phyloP scores from a whole-genome alignment of 352 stramenopile species.

The Stramenopiles sp. region DNA sequence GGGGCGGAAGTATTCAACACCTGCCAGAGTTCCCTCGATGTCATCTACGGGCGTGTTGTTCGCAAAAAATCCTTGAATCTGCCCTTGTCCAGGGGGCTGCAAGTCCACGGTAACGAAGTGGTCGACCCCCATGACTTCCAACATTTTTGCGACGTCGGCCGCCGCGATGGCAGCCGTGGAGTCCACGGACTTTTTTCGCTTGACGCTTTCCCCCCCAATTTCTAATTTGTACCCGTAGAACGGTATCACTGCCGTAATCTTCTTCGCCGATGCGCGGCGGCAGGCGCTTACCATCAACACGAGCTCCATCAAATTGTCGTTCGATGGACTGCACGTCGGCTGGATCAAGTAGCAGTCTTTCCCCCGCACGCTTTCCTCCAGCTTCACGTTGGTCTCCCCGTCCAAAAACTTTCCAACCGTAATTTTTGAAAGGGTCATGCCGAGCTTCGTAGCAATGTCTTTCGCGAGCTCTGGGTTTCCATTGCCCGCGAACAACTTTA shows the following conservation, averaged over 20 bases:
- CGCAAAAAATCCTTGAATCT: slow-evolving; percentile 66
- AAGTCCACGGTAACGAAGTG: slow-evolving; percentile 74
- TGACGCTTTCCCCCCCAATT: slow-evolving; percentile 29
- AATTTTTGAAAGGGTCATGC: slow-evolving; percentile 57
- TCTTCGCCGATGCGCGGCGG: slow-evolving; percentile 69
- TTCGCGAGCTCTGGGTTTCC: slow-evolving; percentile 65
- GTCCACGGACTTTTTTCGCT: slow-evolving; percentile 28
- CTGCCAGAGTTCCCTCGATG: slow-evolving; percentile 65
- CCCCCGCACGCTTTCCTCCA: slow-evolving; percentile 67
- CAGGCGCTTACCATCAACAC: slow-evolving; percentile 79
- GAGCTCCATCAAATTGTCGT: slow-evolving; percentile 82
- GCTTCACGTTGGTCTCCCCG: slow-evolving; percentile 69
- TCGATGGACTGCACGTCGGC: slow-evolving; percentile 64
- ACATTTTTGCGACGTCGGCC: slow-evolving; percentile 65
- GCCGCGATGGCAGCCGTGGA: slow-evolving; percentile 32
- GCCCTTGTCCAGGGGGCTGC: slow-evolving; percentile 57
- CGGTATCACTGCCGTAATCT: slow-evolving; percentile 74
- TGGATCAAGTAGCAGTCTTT: slow-evolving; percentile 85
- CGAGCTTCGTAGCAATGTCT: slow-evolving; percentile 58
- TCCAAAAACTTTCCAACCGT: slow-evolving; percentile 68
- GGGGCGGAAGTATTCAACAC: slow-evolving; percentile 67
- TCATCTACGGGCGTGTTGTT: slow-evolving; percentile 66
- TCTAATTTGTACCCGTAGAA: slow-evolving; percentile 63
- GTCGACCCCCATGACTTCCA: slow-evolving; percentile 79
- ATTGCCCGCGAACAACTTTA: slow-evolving; percentile 74